These are phyloP conservation scores for Zanthoxylum bungeanum DNA, from an alignment of 345 rosid species.

Conservation along the genomic window DNA sequence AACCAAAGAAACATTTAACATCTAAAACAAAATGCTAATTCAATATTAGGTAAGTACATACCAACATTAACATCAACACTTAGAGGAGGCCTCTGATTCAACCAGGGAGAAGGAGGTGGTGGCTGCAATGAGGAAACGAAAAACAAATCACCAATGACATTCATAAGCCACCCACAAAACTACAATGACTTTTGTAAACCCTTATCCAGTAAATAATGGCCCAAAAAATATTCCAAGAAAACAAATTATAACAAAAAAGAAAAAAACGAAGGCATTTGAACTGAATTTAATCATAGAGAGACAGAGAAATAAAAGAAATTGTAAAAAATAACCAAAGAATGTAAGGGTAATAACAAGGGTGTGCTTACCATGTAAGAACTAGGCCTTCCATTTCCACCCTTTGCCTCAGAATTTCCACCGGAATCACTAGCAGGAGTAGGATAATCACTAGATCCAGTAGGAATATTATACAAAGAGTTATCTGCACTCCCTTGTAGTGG, in stretches of 20 bases:
- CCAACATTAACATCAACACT: constrained; percentile 93
- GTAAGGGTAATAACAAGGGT: not conserved
- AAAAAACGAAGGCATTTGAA: not conserved
- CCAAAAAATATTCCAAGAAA: not conserved
- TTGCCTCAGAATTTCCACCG: constrained; percentile 52
- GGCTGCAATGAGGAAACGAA: constrained; percentile 42
- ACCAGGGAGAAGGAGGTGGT: constrained; percentile 79
- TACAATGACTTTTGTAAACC: not conserved
- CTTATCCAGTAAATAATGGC: not conserved
- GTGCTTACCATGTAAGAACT: constrained; percentile 73
- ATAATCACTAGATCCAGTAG: constrained; percentile 83
- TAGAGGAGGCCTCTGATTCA: constrained; percentile 63
- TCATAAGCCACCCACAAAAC: constrained; percentile 3
- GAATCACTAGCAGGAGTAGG: constrained; percentile 73
- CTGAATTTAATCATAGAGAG: not conserved
- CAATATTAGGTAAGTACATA: constrained; percentile 38
- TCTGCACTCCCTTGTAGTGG: constrained; percentile 56
- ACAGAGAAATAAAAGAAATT: not conserved
- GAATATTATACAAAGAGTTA: constrained; percentile 79
- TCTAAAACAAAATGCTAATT: constrained; percentile 5
- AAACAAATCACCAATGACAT: constrained; percentile 7
- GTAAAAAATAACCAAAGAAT: not conserved
- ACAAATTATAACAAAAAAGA: not conserved
- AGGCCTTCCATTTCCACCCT: constrained; percentile 82
- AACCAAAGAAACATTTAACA: constrained; percentile 16